Percentiles rank a stretch among this genome's conserved stretches.
These are phyloP conservation scores for Barbarea vulgaris DNA, from an alignment of 345 rosid species.

Conservation along the genomic window DNA sequence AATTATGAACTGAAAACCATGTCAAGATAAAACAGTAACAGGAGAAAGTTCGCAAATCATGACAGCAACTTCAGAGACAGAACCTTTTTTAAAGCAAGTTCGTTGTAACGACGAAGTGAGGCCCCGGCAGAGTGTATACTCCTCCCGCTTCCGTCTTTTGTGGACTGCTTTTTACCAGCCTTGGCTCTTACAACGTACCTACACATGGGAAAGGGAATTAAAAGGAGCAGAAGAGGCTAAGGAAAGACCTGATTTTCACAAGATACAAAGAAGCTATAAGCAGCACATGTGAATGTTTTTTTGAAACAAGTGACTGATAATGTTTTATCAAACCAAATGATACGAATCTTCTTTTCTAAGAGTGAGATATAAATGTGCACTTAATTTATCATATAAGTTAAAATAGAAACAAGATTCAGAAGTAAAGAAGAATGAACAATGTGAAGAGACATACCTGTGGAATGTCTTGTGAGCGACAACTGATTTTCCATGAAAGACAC, in stretches of 20 bases:
- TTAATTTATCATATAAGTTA: neutral
- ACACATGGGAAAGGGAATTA: slow-evolving; percentile 27
- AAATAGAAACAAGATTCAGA: neutral
- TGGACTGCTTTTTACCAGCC: slow-evolving; percentile 96
- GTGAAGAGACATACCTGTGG: slow-evolving; percentile 64
- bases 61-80: slow-evolving; percentile 3
- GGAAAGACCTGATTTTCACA: slow-evolving; percentile 8
- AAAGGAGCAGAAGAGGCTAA: neutral
- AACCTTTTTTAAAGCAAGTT: slow-evolving; percentile 93
- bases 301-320: neutral
- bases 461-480: slow-evolving; percentile 88
- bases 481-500: slow-evolving; percentile 70
- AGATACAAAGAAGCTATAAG: neutral
- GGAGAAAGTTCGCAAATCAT: slow-evolving; percentile 9
- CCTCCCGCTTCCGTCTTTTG: slow-evolving; percentile 86
- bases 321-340: neutral
- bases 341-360: neutral
- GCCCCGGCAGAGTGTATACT: slow-evolving; percentile 94
- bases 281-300: neutral
- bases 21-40: slow-evolving; percentile 12
- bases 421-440: neutral
- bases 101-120: slow-evolving; percentile 92
- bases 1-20: slow-evolving; percentile 19
- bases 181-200: slow-evolving; percentile 97
- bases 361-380: neutral